phyloP scores from a whole-genome alignment of 2,329 filamentous ascomycete species.

The Fonsecaea pedrosoi region DNA sequence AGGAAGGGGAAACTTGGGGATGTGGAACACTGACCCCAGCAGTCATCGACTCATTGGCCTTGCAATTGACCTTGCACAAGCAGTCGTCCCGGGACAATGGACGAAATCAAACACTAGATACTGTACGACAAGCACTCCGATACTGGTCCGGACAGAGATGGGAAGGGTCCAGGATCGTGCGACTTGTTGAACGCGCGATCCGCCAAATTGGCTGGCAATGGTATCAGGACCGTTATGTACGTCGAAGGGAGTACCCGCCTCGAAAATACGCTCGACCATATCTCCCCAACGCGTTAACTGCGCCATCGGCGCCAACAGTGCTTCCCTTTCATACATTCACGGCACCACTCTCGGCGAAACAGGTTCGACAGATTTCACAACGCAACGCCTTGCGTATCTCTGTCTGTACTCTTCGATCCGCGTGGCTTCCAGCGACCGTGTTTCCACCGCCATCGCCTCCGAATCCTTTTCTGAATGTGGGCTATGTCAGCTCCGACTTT shows the following conservation, averaged over 20 bases:
- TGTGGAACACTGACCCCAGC: conserved; percentile 67
- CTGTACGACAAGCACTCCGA: conserved; percentile 48
- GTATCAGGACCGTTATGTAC: conserved; percentile 82
- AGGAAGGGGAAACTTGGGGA: conserved; percentile 87
- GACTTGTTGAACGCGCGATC: conserved; percentile 84
- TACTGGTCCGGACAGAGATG: conserved; percentile 77
- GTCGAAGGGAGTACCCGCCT: conserved; percentile 61
- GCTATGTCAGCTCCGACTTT: conserved; percentile 97
- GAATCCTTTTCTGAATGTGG: conserved; percentile 81
- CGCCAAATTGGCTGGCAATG: conserved; percentile 79
- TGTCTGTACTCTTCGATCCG: conserved; percentile 80
- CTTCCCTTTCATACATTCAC: conserved; percentile 98
- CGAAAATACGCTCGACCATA: conserved; percentile 74
- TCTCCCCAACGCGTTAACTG: conserved; percentile 72
- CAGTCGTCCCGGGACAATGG: conserved; percentile 23
- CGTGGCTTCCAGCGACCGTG: conserved; percentile 83
- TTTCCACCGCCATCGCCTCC: conserved; percentile 87
- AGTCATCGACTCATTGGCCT: conserved; percentile 59
- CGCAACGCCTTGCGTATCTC: conserved; percentile 93
- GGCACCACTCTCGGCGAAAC: conserved; percentile 86
- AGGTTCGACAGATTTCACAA: conserved; percentile 93
- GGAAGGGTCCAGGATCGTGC: conserved; percentile 85
- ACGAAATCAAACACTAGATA: conserved; percentile 36
- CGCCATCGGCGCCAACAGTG: conserved; percentile 90
- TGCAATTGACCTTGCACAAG: conserved; percentile 52